Percentiles rank a stretch among this genome's conserved stretches.
Evolutionary conservation across 495 filamentous ascomycete genomes (phyloP).

Genomic region (Aspergillus wentii): DNA sequence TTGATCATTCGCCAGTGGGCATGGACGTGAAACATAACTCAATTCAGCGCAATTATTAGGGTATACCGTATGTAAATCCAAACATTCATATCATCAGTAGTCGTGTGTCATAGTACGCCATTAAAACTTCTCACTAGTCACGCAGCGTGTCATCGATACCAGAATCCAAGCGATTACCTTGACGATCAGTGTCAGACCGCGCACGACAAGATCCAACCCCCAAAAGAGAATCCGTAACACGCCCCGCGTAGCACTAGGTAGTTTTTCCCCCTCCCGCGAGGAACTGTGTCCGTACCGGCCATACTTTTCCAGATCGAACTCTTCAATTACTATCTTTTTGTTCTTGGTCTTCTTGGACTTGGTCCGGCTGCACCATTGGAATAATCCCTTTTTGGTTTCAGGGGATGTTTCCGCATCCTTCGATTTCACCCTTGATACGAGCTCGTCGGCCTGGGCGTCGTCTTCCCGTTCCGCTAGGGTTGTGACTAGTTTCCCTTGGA

Average conservation of each 20-base stretch:
- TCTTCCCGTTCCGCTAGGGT: constrained; percentile 42
- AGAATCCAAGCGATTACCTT: constrained; percentile 38
- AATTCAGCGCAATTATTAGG: too few species aligned
- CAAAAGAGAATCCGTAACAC: constrained; percentile 34
- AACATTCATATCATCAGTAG: too few species aligned
- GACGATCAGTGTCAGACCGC: constrained; percentile 26
- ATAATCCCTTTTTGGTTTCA: constrained; percentile 10
- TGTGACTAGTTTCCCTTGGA: constrained; percentile 27
- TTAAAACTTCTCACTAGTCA: constrained; percentile 39
- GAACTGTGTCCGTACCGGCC: constrained; percentile 31
- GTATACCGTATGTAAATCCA: too few species aligned
- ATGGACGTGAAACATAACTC: too few species aligned
- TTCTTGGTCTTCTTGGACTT: constrained; percentile 19
- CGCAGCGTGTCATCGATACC: constrained; percentile 29
- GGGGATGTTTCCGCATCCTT: not conserved
- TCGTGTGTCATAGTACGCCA: too few species aligned
- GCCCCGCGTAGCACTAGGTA: constrained; percentile 31
- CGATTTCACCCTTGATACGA: constrained; percentile 28
- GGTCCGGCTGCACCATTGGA: constrained; percentile 22
- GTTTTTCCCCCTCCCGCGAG: constrained; percentile 30
- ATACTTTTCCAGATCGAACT: constrained; percentile 44
- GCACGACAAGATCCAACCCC: constrained; percentile 33
- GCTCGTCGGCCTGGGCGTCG: constrained; percentile 23
- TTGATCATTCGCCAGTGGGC: too few species aligned
- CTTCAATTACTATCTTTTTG: constrained; percentile 31